Conservation (phyloP, 2,329 filamentous ascomycete genomes). For the Aspergillus pseudoterreus region DNA sequence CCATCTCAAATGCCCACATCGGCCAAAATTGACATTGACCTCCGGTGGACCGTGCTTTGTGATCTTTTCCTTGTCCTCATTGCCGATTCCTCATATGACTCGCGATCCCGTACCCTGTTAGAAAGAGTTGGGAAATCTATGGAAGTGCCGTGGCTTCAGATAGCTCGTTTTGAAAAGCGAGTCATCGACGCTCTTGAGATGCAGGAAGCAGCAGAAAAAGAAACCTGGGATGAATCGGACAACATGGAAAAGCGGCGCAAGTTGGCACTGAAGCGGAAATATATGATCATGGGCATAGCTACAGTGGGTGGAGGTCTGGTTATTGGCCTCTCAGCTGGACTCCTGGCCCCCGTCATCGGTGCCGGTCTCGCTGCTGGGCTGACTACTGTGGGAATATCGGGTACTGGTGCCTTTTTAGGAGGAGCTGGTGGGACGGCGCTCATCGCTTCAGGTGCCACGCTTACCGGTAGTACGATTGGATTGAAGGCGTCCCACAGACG, state of each 20-base stretch:
- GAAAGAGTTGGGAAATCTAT: slow-evolving; percentile 79
- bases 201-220: slow-evolving; percentile 89
- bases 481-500: slow-evolving; percentile 79
- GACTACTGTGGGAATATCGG: slow-evolving; percentile 87
- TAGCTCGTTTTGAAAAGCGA: slow-evolving; percentile 93
- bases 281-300: slow-evolving; percentile 93
- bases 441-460: slow-evolving; percentile 83
- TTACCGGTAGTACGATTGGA: slow-evolving; percentile 83
- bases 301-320: slow-evolving; percentile 93
- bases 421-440: slow-evolving; percentile 89
- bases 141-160: slow-evolving; percentile 83
- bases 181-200: slow-evolving; percentile 96
- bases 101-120: slow-evolving; percentile 77
- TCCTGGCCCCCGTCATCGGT: slow-evolving; percentile 90
- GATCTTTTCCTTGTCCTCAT: slow-evolving; percentile 95
- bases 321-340: slow-evolving; percentile 88
- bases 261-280: slow-evolving; percentile 72
- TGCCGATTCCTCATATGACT: slow-evolving; percentile 89
- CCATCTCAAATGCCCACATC: slow-evolving; percentile 78
- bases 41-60: slow-evolving; percentile 95
- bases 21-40: slow-evolving; percentile 86
- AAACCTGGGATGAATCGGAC: slow-evolving; percentile 96
- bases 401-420: slow-evolving; percentile 83
- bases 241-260: slow-evolving; percentile 87
- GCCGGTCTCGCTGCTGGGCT: slow-evolving; percentile 91